phyloP scores from a whole-genome alignment of 2,329 filamentous ascomycete species.

The Colletotrichum horii region DNA sequence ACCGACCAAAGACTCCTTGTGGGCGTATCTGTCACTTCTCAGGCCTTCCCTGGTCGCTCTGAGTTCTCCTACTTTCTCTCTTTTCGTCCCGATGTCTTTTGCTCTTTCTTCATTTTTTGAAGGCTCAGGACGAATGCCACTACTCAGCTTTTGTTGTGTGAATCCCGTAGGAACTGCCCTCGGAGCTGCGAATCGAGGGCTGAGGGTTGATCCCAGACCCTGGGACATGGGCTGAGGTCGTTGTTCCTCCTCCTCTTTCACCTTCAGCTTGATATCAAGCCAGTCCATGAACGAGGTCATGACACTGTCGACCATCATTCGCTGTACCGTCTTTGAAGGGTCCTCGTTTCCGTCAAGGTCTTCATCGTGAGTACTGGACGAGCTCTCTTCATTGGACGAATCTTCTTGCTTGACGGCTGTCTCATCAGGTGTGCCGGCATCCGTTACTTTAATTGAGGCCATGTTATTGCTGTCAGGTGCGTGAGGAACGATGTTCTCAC shows the following conservation, averaged over 20 bases:
- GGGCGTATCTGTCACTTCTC: neutral
- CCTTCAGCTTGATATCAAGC: slow-evolving; percentile 5
- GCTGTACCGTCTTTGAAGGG: neutral
- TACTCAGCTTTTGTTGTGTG: too few species aligned
- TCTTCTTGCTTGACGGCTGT: neutral
- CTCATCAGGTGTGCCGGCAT: neutral
- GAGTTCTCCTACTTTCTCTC: neutral
- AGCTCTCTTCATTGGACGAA: neutral
- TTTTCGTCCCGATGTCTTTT: neutral
- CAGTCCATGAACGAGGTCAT: slow-evolving; percentile 14
- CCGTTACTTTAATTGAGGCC: rapidly evolving
- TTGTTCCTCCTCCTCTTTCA: neutral
- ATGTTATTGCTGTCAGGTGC: neutral
- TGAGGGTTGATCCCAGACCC: neutral
- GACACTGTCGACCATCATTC: slow-evolving; percentile 5
- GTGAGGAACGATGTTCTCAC: neutral
- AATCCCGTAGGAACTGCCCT: neutral
- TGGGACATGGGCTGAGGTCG: neutral
- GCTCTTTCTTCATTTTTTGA: neutral
- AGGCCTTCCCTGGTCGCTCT: neutral
- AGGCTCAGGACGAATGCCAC: neutral
- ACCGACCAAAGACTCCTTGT: neutral
- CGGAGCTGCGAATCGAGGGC: neutral
- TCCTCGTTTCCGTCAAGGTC: neutral
- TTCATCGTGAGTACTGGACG: neutral